Percentiles rank a stretch among this genome's conserved stretches.
Evolutionary conservation across 2,329 filamentous ascomycete species (phyloP).

Genomic region (Cladosporium velox): DNA sequence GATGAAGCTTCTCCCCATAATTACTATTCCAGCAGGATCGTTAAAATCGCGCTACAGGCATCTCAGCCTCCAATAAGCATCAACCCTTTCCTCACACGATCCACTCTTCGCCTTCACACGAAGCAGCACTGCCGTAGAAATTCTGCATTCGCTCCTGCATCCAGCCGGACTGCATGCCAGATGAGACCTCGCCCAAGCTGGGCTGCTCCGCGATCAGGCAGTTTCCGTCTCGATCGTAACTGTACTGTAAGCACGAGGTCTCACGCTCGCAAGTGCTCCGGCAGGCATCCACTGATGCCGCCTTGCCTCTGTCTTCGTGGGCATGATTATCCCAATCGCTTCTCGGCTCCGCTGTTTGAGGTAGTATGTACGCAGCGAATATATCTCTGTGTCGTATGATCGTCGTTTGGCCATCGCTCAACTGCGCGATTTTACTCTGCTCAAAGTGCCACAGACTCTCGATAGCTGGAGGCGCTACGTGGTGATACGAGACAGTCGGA

Average conservation of each 20-base stretch:
- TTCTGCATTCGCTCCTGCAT: constrained; percentile 25
- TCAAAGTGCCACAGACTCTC: constrained; percentile 34
- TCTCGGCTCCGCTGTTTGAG: constrained; percentile 24
- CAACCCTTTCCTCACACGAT: neutral
- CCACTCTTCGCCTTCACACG: constrained; percentile 10
- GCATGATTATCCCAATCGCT: constrained; percentile 32
- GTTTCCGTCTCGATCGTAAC: constrained; percentile 23
- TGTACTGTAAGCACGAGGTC: constrained; percentile 29
- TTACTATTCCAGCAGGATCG: neutral
- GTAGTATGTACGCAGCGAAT: constrained; percentile 28
- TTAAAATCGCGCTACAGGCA: neutral
- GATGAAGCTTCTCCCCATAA: neutral
- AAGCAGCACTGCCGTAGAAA: neutral
- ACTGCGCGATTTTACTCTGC: constrained; percentile 28
- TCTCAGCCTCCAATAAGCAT: neutral
- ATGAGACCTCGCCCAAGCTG: constrained; percentile 25
- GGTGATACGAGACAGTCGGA: constrained; percentile 33
- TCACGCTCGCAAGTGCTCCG: constrained; percentile 24
- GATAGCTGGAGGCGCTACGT: constrained; percentile 29
- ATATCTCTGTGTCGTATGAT: constrained; percentile 30
- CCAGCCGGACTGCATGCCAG: constrained; percentile 30
- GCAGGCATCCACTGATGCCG: constrained; percentile 27
- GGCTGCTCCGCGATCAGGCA: constrained; percentile 21
- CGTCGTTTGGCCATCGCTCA: constrained; percentile 10
- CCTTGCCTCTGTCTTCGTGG: constrained; percentile 24